A percentile compares a stretch with the other conserved stretches of the same genome.
Evolutionary conservation across 768 basidiomycete genomes (phyloP).

Genomic region (Fibroporia radiculosa): DNA sequence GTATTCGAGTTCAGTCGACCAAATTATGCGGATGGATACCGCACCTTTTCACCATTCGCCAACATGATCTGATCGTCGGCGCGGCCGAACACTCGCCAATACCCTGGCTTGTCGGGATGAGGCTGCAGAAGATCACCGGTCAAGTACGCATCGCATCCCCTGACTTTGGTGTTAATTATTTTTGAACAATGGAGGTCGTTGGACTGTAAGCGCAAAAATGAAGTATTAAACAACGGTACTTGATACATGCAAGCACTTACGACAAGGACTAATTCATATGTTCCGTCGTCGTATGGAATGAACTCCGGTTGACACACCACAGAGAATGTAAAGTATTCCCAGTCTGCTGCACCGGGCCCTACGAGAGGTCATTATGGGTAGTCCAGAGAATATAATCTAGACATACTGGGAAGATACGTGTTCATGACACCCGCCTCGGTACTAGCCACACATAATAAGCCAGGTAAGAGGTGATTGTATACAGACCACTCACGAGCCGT

Average conservation of each 20-base stretch:
- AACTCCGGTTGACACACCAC: background rate
- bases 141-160: conserved; percentile 26
- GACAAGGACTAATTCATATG: conserved; percentile 11
- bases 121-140: conserved; percentile 32
- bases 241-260: conserved; percentile 1
- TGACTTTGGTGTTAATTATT: conserved; percentile 25
- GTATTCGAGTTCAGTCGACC: background rate
- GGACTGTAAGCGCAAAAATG: no score
- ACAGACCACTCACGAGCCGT: background rate
- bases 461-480: background rate
- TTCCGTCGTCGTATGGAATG: conserved; percentile 10
- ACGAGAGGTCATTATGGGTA: background rate
- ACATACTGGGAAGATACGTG: background rate
- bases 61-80: conserved; percentile 39
- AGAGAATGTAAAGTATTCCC: conserved; percentile 17
- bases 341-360: conserved; percentile 7
- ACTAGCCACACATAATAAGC: background rate
- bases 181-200: background rate
- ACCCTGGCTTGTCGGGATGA: conserved; percentile 30
- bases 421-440: conserved; percentile 4
- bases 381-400: background rate
- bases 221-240: background rate
- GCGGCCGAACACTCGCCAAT: conserved; percentile 33
- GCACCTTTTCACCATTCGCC: conserved; percentile 26
- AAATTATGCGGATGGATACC: background rate